These are phyloP conservation scores for Copromyces sp. DNA, from an alignment of 495 filamentous ascomycete species.

Conservation along the genomic window DNA sequence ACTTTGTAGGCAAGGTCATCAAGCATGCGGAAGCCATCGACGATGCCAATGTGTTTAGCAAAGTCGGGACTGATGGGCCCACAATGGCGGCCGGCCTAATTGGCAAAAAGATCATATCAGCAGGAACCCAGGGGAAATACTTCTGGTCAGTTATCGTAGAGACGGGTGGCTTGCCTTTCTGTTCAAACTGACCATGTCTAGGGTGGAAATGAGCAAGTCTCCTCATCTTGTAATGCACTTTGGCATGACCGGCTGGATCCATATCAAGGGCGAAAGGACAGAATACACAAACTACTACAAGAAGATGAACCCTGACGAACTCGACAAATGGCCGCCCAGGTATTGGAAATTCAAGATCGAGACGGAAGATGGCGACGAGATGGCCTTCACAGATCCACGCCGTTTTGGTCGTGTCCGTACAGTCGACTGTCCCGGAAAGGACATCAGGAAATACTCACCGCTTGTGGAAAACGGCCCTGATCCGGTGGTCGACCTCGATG, in stretches of 20 bases:
- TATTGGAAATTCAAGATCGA: conserved; percentile 78
- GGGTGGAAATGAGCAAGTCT: conserved; percentile 41
- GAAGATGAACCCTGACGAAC: conserved; percentile 46
- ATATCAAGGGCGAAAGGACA: conserved; percentile 65
- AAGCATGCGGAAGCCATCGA: conserved; percentile 57
- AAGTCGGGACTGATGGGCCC: conserved; percentile 65
- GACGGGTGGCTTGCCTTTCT: neutral
- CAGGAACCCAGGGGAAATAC: conserved; percentile 87
- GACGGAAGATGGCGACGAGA: conserved; percentile 52
- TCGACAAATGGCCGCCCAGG: conserved; percentile 72
- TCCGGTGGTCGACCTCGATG: conserved; percentile 71
- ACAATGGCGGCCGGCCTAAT: conserved; percentile 62
- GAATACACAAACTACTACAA: conserved; percentile 64
- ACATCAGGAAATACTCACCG: conserved; percentile 68
- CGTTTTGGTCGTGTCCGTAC: conserved; percentile 69
- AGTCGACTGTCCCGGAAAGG: conserved; percentile 62
- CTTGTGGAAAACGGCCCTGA: conserved; percentile 89
- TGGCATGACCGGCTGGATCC: conserved; percentile 77
- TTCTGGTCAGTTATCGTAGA: conserved; percentile 53
- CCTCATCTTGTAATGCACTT: conserved; percentile 90
- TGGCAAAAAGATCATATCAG: conserved; percentile 65
- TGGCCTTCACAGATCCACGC: conserved; percentile 75
- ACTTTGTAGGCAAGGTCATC: conserved; percentile 76
- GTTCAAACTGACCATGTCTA: conserved; percentile 5
- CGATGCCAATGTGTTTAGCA: conserved; percentile 76